Conservation (phyloP, 345 rosid genomes). For the Salix brachista region DNA sequence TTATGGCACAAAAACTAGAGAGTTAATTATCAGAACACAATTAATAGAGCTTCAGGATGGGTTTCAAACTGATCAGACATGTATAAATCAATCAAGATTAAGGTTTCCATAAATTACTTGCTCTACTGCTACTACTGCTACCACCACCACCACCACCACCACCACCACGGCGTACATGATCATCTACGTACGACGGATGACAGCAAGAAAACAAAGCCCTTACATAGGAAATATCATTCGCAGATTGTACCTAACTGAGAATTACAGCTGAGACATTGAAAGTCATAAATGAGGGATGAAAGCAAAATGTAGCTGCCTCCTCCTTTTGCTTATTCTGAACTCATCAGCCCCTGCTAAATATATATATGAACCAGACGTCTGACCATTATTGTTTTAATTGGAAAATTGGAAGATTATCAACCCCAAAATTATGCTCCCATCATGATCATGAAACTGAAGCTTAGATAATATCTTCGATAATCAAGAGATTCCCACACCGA, state of each 20-base stretch:
- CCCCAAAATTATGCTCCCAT: background rate
- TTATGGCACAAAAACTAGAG: background rate
- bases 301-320: constrained; percentile 1
- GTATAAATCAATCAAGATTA: background rate
- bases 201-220: background rate
- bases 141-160: background rate
- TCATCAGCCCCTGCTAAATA: background rate
- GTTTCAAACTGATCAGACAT: background rate
- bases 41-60: background rate
- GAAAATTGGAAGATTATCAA: background rate
- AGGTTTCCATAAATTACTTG: background rate
- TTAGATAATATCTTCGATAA: background rate
- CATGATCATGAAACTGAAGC: background rate
- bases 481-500: constrained; percentile 48
- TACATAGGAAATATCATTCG: background rate
- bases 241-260: background rate
- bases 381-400: background rate
- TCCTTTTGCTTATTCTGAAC: background rate
- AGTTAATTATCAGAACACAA: background rate
- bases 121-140: background rate
- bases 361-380: background rate
- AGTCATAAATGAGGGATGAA: background rate
- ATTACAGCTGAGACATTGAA: background rate
- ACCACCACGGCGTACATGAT: background rate
- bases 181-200: background rate